A percentile compares a stretch with the other conserved stretches of the same genome.
phyloP scores from a whole-genome alignment of 2,329 filamentous ascomycete species.

The Leptosphaerulina australis region DNA sequence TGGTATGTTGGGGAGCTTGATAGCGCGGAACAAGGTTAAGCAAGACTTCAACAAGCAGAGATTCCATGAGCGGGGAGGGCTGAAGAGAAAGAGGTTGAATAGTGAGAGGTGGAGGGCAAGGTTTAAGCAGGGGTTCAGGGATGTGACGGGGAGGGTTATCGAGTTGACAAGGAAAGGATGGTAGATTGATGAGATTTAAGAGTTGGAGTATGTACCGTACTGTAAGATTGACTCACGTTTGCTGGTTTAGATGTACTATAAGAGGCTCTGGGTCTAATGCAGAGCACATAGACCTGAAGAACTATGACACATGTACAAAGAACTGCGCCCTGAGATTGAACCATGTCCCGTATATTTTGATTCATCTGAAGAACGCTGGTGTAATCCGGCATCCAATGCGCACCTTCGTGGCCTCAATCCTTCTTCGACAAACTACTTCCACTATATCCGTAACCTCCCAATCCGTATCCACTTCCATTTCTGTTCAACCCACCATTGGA shows the following conservation, averaged over 20 bases:
- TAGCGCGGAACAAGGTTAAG: slow-evolving; percentile 63
- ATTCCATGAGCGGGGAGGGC: slow-evolving; percentile 75
- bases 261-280: too few species aligned
- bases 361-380: too few species aligned
- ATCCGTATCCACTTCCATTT: slow-evolving; percentile 49
- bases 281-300: neutral
- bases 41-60: slow-evolving; percentile 64
- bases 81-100: slow-evolving; percentile 77
- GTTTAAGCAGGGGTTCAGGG: slow-evolving; percentile 72
- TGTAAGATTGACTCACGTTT: slow-evolving; percentile 4
- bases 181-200: slow-evolving; percentile 53
- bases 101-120: slow-evolving; percentile 71
- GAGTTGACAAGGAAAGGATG: slow-evolving; percentile 79
- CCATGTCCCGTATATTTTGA: too few species aligned
- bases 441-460: slow-evolving; percentile 54
- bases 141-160: slow-evolving; percentile 67
- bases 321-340: too few species aligned
- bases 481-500: slow-evolving; percentile 32
- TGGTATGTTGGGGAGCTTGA: slow-evolving; percentile 49
- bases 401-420: slow-evolving; percentile 34
- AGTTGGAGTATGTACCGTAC: neutral
- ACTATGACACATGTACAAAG: too few species aligned
- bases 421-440: slow-evolving; percentile 52
- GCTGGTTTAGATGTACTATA: neutral
- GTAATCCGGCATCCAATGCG: too few species aligned